These are phyloP conservation scores for Trypanosoma caninum DNA, from an alignment of 208 protist species.

Conservation along the genomic window DNA sequence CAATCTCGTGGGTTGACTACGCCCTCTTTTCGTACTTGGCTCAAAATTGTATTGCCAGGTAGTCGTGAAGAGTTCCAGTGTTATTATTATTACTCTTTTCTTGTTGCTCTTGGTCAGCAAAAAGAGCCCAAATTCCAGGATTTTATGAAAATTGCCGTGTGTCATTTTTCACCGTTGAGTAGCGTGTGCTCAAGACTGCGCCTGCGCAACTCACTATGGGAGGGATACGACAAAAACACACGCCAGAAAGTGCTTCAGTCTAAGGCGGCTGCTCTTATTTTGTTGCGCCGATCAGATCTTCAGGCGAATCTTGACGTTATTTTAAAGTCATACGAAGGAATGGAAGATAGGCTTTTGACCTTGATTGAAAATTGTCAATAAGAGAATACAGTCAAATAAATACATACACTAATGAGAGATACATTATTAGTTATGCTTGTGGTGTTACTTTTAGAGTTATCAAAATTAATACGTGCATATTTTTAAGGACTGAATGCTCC, in stretches of 20 bases:
- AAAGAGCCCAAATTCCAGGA: not conserved
- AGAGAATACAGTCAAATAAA: not conserved
- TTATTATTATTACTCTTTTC: not conserved
- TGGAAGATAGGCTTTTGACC: not conserved
- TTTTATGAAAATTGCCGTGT: not conserved
- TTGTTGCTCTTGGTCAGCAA: not conserved
- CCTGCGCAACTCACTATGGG: conserved; percentile 5
- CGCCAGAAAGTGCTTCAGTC: not conserved
- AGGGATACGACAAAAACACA: not conserved
- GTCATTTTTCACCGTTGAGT: not conserved
- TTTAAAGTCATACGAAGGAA: conserved; percentile 1
- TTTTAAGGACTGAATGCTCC: too few species aligned
- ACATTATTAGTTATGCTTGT: too few species aligned
- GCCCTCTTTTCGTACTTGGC: not conserved
- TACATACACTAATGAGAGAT: too few species aligned
- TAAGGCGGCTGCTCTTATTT: not conserved
- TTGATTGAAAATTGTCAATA: not conserved
- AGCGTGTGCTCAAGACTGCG: conserved; percentile 1
- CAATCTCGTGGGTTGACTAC: not conserved
- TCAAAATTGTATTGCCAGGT: not conserved
- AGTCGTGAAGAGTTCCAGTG: not conserved
- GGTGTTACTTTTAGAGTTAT: too few species aligned
- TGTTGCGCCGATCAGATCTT: not conserved
- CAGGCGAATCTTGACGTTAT: not conserved
- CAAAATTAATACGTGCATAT: too few species aligned